Conservation (phyloP, 805 yeast species). For the Suhomyces xylopsoci region DNA sequence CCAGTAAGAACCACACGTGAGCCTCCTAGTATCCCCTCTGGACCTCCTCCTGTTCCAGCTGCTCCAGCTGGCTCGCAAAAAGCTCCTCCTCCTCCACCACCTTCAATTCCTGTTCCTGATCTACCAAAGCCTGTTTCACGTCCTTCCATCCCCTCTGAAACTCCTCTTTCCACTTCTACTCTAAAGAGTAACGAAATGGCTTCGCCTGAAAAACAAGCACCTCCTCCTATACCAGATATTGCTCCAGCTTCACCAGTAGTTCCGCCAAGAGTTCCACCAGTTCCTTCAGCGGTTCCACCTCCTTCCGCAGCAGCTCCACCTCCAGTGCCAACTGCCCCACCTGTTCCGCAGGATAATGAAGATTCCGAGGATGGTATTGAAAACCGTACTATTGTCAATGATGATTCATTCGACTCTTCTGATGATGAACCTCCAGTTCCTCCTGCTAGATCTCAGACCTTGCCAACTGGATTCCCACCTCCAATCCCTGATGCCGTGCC, state of each 20-base stretch:
- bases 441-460: constrained; percentile 11
- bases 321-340: constrained; percentile 4
- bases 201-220: constrained; percentile 7
- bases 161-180: constrained; percentile 4
- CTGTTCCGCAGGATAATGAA: background rate
- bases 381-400: constrained; percentile 5
- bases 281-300: background rate
- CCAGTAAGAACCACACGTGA: background rate
- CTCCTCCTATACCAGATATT: constrained; percentile 7
- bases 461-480: constrained; percentile 12
- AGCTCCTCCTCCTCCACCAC: constrained; percentile 7
- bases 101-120: constrained; percentile 7
- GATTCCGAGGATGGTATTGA: constrained; percentile 1
- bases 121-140: background rate
- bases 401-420: constrained; percentile 9
- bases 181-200: constrained; percentile 3
- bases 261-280: constrained; percentile 7
- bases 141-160: constrained; percentile 7
- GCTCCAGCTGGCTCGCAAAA: constrained; percentile 7
- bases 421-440: constrained; percentile 14
- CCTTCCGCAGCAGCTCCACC: constrained; percentile 6
- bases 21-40: constrained; percentile 9
- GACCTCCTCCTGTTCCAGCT: constrained; percentile 11
- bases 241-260: background rate
- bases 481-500: constrained; percentile 11